Base-by-base conservation (phyloP, 2,329 filamentous ascomycete species). In the Ceratocystis smalleyi region DNA sequence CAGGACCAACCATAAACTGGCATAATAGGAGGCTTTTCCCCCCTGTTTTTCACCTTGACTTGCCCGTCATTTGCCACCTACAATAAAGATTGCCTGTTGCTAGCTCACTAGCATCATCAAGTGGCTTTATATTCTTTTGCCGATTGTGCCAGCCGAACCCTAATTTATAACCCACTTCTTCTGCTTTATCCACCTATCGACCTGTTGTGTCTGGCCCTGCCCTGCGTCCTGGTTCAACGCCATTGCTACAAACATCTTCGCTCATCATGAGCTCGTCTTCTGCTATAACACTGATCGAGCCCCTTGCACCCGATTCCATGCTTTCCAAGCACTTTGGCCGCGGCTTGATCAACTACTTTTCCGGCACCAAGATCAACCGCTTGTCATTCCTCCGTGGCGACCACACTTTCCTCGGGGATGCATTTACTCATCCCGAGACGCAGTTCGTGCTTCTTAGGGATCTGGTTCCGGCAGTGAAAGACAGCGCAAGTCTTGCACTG, bases 291-390 rank as follows among this genome's bases (percentile, higher is more conserved):
- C 62, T 64, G 24, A 62, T 64, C 43, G 68, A 72, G 61, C 74
- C 70, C 67, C 73, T 79, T 67, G 71, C 72, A 67, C 73, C 75
- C 73, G 74, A 81, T 74, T 76, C 81, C 12, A 89, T 90, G 84
- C 78, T 94, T 70, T 83, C 84, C 69, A 79, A 83, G 66, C 89
- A 86, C 72, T 92, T 91, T 75, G 89, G 89, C 74, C 85, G 82
- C 69, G 89, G 92, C 75, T 79, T 89, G 67, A 81, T 86, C 72
- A 94, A 92, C 75, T 94, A 94, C 81, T 94, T 91, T 75, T 84
- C 87, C 61, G 87, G 88, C 69, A 86, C 83, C 64, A 87, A 85
- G 5, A 75, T 92, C 65, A 92, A 94, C 76, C 84, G 89, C 57
- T 81, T 91, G 59, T 89, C 87, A 17, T 94, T 92, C 74, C 78